Conservation (phyloP, 2,329 filamentous ascomycete genomes). For the Trichophyton verrucosum region DNA sequence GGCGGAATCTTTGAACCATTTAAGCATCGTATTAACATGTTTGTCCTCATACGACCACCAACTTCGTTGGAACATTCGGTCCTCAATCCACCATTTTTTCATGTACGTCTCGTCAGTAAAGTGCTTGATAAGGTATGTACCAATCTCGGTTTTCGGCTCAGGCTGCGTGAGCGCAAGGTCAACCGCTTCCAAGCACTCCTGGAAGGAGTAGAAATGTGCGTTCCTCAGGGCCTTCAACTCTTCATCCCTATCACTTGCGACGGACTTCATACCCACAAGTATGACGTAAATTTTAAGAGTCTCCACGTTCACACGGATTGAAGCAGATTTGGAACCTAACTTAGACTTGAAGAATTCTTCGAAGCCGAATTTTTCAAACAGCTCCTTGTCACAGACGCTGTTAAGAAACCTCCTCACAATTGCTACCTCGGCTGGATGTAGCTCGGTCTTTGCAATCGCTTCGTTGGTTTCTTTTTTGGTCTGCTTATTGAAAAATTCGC, state of each 20-base stretch:
- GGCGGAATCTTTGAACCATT: conserved; percentile 20
- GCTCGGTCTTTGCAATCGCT: conserved; percentile 7
- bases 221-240: conserved; percentile 3
- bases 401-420: conserved; percentile 19
- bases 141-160: conserved; percentile 15
- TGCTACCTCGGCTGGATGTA: conserved; percentile 16
- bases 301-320: conserved; percentile 16
- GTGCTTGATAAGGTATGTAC: conserved; percentile 16
- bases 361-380: conserved; percentile 20
- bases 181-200: conserved; percentile 12
- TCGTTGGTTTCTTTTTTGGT: conserved; percentile 4
- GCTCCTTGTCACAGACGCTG: conserved; percentile 17
- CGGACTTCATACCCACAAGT: conserved; percentile 8
- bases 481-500: conserved; percentile 12
- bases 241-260: conserved; percentile 3
- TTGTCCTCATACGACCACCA: conserved; percentile 16
- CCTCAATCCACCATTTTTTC: conserved; percentile 15
- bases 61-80: conserved; percentile 11
- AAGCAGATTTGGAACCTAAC: conserved; percentile 13
- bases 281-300: conserved; percentile 10
- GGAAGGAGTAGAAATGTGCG: conserved; percentile 8
- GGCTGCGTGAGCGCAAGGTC: conserved; percentile 16
- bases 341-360: conserved; percentile 19
- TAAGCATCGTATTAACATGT: conserved; percentile 10
- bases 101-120: conserved; percentile 16